phyloP scores from a whole-genome alignment of 192 early-diverging fungal genomes.

The Radiomyces spectabilis region DNA sequence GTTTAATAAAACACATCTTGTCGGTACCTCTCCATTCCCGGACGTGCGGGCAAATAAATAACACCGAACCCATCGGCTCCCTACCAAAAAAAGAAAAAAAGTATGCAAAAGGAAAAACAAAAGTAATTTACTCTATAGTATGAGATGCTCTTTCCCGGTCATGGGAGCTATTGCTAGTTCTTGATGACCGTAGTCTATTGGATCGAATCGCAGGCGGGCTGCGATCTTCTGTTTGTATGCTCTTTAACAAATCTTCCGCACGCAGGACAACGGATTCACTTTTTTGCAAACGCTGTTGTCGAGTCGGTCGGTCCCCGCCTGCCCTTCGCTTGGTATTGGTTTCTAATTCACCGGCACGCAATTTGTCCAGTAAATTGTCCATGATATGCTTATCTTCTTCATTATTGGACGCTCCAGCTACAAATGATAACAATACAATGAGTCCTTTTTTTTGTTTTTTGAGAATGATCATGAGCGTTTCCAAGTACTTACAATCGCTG shows the following conservation, averaged over 20 bases:
- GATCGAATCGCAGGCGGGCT: too few species aligned
- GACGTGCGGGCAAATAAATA: too few species aligned
- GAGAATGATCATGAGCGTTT: background rate
- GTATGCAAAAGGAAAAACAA: too few species aligned
- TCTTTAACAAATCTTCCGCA: slow-evolving; percentile 37
- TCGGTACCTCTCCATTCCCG: too few species aligned
- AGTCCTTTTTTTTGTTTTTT: background rate
- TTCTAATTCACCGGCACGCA: slow-evolving; percentile 63
- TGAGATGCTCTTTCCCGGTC: too few species aligned
- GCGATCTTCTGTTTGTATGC: slow-evolving; percentile 34
- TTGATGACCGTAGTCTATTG: too few species aligned
- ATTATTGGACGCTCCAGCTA: slow-evolving; percentile 18
- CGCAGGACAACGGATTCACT: slow-evolving; percentile 25
- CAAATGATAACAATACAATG: background rate
- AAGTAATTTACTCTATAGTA: too few species aligned
- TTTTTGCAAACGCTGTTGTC: slow-evolving; percentile 9
- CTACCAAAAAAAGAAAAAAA: too few species aligned
- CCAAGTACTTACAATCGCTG: slow-evolving; percentile 29
- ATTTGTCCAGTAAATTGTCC: slow-evolving; percentile 67
- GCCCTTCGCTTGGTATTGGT: slow-evolving; percentile 22
- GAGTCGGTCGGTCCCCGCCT: background rate
- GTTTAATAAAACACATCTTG: too few species aligned
- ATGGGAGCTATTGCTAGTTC: too few species aligned
- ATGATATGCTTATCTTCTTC: slow-evolving; percentile 68
- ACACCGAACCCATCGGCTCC: too few species aligned